These are phyloP conservation scores for Pythium aquatile DNA, from an alignment of 352 stramenopile genomes.

Conservation along the genomic window DNA sequence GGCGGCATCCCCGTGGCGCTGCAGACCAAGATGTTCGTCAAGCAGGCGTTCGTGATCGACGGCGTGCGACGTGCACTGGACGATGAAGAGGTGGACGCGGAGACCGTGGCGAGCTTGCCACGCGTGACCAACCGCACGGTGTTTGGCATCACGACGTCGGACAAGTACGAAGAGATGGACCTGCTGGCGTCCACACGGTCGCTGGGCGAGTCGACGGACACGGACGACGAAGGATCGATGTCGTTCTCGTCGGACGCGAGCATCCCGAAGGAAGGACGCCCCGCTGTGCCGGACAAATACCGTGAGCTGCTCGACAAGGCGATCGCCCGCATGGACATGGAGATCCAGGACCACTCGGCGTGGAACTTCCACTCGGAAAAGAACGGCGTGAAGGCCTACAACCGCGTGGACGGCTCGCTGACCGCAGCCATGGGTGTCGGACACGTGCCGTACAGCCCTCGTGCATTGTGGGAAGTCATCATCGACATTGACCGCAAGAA, in stretches of 20 bases:
- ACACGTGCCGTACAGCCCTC: conserved; percentile 49
- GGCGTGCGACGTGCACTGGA: conserved; percentile 53
- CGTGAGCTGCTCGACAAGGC: conserved; percentile 57
- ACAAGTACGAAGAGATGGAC: conserved; percentile 25
- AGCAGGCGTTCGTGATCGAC: conserved; percentile 69
- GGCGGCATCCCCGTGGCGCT: conserved; percentile 48
- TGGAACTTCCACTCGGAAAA: conserved; percentile 76
- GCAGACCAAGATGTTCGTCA: conserved; percentile 72
- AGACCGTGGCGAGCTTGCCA: conserved; percentile 9
- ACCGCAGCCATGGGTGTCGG: conserved; percentile 56
- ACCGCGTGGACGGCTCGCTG: conserved; percentile 63
- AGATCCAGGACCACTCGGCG: conserved; percentile 49
- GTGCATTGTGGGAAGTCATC: conserved; percentile 51
- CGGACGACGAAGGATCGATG: conserved; percentile 41
- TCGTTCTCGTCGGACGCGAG: conserved; percentile 7
- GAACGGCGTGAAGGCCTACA: conserved; percentile 66
- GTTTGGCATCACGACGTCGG: conserved; percentile 43
- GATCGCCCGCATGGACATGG: conserved; percentile 51
- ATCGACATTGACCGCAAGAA: conserved; percentile 50
- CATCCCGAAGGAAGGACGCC: conserved; percentile 44
- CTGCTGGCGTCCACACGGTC: conserved; percentile 6
- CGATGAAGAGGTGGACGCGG: conserved; percentile 35
- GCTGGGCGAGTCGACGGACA: conserved; percentile 26
- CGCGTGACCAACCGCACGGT: conserved; percentile 50
- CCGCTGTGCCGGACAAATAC: conserved; percentile 48